Percentiles rank a stretch among this genome's conserved stretches.
Conservation (phyloP, 169 alveolate genomes). For the Cystoisospora suis region DNA sequence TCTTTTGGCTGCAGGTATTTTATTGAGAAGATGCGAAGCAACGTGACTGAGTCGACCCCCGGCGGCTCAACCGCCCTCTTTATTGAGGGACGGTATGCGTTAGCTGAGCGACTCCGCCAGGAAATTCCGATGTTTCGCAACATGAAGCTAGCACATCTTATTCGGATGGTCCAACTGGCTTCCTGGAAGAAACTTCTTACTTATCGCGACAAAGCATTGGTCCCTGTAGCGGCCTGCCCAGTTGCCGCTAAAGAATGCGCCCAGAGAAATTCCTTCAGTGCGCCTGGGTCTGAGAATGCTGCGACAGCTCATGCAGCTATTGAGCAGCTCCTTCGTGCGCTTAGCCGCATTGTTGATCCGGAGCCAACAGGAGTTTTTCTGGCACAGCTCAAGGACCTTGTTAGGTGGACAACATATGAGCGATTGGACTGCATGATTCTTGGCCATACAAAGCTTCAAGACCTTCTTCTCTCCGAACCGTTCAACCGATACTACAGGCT, state of each 20-base stretch:
- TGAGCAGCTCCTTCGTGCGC: constrained; percentile 15
- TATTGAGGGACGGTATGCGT: constrained; percentile 34
- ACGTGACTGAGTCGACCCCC: background rate
- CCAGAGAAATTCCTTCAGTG: background rate
- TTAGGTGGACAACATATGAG: constrained; percentile 34
- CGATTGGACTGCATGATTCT: constrained; percentile 18
- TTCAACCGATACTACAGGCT: constrained; percentile 29
- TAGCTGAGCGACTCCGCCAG: constrained; percentile 28
- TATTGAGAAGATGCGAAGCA: constrained; percentile 35
- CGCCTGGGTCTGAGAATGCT: background rate
- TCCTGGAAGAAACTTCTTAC: constrained; percentile 21
- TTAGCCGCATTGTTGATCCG: constrained; percentile 24
- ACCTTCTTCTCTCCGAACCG: constrained; percentile 11
- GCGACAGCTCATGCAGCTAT: background rate
- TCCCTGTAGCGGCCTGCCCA: constrained; percentile 38
- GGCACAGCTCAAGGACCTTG: constrained; percentile 25
- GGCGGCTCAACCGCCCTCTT: background rate
- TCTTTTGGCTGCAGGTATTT: constrained; percentile 11
- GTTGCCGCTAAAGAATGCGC: constrained; percentile 11
- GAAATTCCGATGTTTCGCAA: constrained; percentile 11
- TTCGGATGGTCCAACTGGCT: constrained; percentile 42
- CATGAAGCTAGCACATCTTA: constrained; percentile 9
- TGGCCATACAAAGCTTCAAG: constrained; percentile 32
- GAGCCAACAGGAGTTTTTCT: constrained; percentile 26
- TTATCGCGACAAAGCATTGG: constrained; percentile 20